Base-by-base conservation (phyloP, 768 basidiomycete genomes). In the Suillus bovinus region DNA sequence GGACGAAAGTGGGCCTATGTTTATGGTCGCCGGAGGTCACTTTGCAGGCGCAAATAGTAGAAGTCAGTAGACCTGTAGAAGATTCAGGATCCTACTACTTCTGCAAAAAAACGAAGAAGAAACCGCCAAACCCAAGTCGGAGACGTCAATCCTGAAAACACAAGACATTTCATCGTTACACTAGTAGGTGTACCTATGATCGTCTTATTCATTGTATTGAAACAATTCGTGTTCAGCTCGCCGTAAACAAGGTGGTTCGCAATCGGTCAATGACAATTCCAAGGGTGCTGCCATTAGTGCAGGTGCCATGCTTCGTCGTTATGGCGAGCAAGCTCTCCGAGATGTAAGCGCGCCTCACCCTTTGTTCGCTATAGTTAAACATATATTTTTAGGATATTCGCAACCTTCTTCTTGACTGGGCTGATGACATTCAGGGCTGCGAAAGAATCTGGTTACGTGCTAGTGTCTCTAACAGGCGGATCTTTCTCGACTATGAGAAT, bases 141-240 rank as follows among this genome's bases (percentile, higher is more conserved):
- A 94, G 60, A 86, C 85, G 0, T 94, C 95, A 70, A 84, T 99
- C 1, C 66, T 99, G 46, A 80, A n/a, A 81, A 66, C 93, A 95
- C 70, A 99, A 99, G 76, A 99, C 97, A 2, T 99, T 98, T 73
- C 97, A 99, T 75, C 88, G 97, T 1, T 99, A 99, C 74, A 99
- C 97, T 0, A 99, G 96, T 97, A 66, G 68, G 93, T 82, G 39
- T n/a, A 16, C 3, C 16, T 4, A 24, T 50, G 4, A 58, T 42
- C 27, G 31, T n/a, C 27, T 14, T 44, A 41, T 24, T 29, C 20
- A 22, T 52, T 33, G 31, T 33, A 34, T 58, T 64, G 65, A 68
- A 58, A 34, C 6, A 68, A 58, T n/a, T 49, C 14, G 22, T 36
- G n/a, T 9, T 14, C 24, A 99, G 96, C 97, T 36, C 93, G 97